phyloP scores from a whole-genome alignment of 805 yeast genomes.

The Candida saitoana region DNA sequence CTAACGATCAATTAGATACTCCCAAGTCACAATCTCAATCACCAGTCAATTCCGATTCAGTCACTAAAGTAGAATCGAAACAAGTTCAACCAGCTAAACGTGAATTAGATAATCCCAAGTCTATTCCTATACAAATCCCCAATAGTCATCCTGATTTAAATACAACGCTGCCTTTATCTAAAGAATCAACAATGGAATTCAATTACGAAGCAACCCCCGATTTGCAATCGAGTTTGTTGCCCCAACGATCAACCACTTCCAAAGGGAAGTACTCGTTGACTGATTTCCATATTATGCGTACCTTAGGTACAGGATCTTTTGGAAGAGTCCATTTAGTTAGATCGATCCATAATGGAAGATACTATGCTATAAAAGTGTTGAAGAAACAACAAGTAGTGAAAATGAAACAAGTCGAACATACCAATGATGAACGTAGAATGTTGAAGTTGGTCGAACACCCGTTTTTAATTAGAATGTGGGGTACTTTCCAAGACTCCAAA shows the following conservation, averaged over 20 bases:
- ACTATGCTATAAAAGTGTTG: constrained; percentile 57
- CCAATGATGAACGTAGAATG: constrained; percentile 60
- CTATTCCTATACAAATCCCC: constrained; percentile 9
- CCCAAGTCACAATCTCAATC: too few relatives aligned
- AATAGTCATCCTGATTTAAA: constrained; percentile 9
- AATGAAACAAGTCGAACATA: constrained; percentile 62
- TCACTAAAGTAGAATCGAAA: neutral
- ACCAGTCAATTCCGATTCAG: too few relatives aligned
- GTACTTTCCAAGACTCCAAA: constrained; percentile 57
- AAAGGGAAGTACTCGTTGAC: constrained; percentile 54
- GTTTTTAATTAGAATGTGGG: constrained; percentile 61
- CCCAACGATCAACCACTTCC: constrained; percentile 39
- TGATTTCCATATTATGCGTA: constrained; percentile 54
- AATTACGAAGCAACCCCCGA: constrained; percentile 11
- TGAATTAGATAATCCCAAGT: constrained; percentile 1
- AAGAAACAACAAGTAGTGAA: constrained; percentile 55
- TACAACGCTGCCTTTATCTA: neutral
- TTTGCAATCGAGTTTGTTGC: constrained; percentile 30
- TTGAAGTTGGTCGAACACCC: constrained; percentile 57
- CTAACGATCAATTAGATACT: too few relatives aligned
- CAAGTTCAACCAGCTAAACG: constrained; percentile 3
- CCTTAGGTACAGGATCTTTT: constrained; percentile 59
- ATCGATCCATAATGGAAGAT: constrained; percentile 55
- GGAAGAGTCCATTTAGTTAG: constrained; percentile 58
- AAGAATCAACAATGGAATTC: neutral